These are phyloP conservation scores for Quercus lobata DNA, from an alignment of 331 rosid species.

Conservation along the genomic window DNA sequence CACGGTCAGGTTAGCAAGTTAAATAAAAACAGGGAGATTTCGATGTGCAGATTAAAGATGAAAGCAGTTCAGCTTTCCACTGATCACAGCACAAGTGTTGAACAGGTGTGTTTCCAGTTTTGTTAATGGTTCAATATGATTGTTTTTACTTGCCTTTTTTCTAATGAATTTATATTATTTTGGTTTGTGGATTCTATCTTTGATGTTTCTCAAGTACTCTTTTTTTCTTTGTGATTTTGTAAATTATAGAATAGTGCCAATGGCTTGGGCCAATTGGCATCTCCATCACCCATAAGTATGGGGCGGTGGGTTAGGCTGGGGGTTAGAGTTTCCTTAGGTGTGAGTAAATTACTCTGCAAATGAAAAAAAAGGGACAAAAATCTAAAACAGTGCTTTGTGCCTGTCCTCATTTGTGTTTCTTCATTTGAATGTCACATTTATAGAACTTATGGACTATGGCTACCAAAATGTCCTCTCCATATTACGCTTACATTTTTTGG, in stretches of 20 bases:
- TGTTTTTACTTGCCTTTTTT: not conserved
- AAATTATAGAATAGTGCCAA: not conserved
- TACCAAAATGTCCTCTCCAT: not conserved
- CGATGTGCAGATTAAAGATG: slow-evolving; percentile 52
- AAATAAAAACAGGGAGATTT: slow-evolving; percentile 51
- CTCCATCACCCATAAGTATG: too few species aligned
- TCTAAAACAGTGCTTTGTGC: not conserved
- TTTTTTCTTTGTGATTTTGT: not conserved
- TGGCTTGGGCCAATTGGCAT: too few species aligned
- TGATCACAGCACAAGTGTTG: slow-evolving; percentile 53
- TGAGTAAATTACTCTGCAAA: too few species aligned
- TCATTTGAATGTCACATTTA: not conserved
- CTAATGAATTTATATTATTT: not conserved
- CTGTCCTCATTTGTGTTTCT: not conserved
- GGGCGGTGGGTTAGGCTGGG: too few species aligned
- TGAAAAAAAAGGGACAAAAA: too few species aligned
- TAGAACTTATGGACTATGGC: not conserved
- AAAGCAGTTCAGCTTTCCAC: slow-evolving; percentile 66
- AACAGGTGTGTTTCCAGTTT: slow-evolving; percentile 36
- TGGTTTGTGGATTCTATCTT: not conserved
- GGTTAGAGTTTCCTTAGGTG: too few species aligned
- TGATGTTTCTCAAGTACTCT: not conserved
- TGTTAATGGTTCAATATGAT: slow-evolving; percentile 4
- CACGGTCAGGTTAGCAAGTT: slow-evolving; percentile 37
- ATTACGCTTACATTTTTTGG: not conserved